These are phyloP conservation scores for Tetracladium marchalianum DNA, from an alignment of 495 filamentous ascomycete species.

Conservation along the genomic window DNA sequence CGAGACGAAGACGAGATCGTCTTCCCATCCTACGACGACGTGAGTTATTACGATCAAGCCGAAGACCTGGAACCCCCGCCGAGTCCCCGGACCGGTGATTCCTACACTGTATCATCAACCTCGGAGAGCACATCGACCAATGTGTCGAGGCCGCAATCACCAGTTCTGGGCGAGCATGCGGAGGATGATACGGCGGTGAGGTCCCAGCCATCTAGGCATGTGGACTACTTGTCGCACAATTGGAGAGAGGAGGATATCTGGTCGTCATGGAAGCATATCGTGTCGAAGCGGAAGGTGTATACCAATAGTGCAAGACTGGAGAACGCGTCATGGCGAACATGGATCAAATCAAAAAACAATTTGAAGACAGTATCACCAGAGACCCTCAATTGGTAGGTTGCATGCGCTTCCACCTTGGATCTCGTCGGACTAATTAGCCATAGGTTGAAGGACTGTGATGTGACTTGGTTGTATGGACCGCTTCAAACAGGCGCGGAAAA, in stretches of 20 bases:
- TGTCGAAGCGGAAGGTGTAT: conserved; percentile 64
- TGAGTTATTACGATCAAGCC: conserved; percentile 31
- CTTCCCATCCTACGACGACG: conserved; percentile 49
- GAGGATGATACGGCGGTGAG: conserved; percentile 81
- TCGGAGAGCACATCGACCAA: conserved; percentile 32
- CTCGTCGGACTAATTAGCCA: conserved; percentile 1
- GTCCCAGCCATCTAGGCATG: conserved; percentile 74
- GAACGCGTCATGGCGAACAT: conserved; percentile 95
- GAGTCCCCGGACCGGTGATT: conserved; percentile 32
- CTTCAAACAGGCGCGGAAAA: conserved; percentile 54
- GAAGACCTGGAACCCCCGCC: conserved; percentile 39
- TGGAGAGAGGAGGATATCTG: conserved; percentile 98
- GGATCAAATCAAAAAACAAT: conserved; percentile 82
- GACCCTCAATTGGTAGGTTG: conserved; percentile 20
- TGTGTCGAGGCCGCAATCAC: conserved; percentile 37
- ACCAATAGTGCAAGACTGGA: conserved; percentile 75
- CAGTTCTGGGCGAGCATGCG: conserved; percentile 38
- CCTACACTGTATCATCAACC: conserved; percentile 34
- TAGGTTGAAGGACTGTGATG: conserved; percentile 95
- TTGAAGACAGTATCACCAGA: conserved; percentile 56
- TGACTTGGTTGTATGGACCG: conserved; percentile 96
- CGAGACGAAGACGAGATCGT: conserved; percentile 43
- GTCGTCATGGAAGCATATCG: conserved; percentile 91
- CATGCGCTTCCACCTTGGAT: neutral
- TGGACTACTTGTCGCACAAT: conserved; percentile 91